Evolutionary conservation across 179 eudicot genomes (phyloP), one percentile per base, ranked within the genome.

Genomic region (Carnegiea gigantea): DNA sequence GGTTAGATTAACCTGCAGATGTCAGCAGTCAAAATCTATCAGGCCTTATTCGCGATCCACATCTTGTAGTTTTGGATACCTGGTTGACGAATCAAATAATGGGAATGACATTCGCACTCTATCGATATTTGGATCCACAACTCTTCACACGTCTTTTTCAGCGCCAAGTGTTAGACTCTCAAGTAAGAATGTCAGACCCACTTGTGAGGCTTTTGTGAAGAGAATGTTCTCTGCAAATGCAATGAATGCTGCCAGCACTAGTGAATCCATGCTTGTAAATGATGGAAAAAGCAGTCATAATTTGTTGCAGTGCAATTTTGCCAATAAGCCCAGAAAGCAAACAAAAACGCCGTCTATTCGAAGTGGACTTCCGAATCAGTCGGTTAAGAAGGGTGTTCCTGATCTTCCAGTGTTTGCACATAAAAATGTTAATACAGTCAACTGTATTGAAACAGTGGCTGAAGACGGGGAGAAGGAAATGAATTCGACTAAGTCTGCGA

Each of bases 211-310:
- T 48, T 77, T 83, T 83, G 73, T 85, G 46, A 88, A 67, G 85
- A 91, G 92, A 84, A 74, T 82, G 54, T 90, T 92, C 77, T 91
- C 92, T 79, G 49, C 83, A 65, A 82, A 84, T 40, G 79, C 82
- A 49, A 82, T 48, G 43, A 15, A 70, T 78, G 79, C 44, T 76
- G 82, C 85, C 70, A 84, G 70, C 77, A 76, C 79, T 70, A 73
- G 85, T 77, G 81, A 81, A 65, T 20, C 82, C 33, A 38, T 79
- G 38, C 33, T 77, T 72, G 80, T 23, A 48, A 76, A 81, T 48
- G 89, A 82, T 76, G 86, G 84, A 74, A 84, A 77, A 78, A 77
- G 40, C 36, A 77, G 81, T 64, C 78, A 59, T 28, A 85, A 54
- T 54, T 70, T 76, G 36, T 62, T 79, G 67, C 77, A 86, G 57